Evolutionary conservation across 2,329 filamentous ascomycete species (phyloP), one percentile per base, ranked within the genome.

Genomic region (Talaromyces sp.): DNA sequence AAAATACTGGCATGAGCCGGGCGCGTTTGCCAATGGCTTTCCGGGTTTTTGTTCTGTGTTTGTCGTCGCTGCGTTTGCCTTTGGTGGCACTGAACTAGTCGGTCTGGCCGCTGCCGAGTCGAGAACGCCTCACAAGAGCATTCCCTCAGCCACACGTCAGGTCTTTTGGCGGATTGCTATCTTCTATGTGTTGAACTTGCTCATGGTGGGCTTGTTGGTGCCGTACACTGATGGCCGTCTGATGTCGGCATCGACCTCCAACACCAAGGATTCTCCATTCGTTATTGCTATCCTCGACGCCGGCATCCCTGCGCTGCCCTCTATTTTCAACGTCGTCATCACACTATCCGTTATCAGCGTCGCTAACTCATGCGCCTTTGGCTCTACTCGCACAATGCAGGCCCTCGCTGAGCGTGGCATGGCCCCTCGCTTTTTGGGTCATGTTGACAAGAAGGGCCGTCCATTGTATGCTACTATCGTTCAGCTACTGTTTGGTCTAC

Each of bases 261-360:
- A 79, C 64, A 76, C 78, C 53, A 76, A 76, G 44, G 81, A 82
- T 6, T 87, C 84, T 0, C 89, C 88, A 0, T 89, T 90, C 68
- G 87, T 90, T 63, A 84, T 90, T 65, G 84, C 85, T 28, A 85
- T 87, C 63, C 76, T 83, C 64, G 79, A 86, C 61, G 86, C 86
- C 6, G 85, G 85, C 52, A 84, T 91, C 51, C 70, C 73, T 1
- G 83, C 82, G 2, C 80, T 90, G 14, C 85, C 87, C 28, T 82
- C 81, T 28, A 83, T 90, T 65, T 87, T 90, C 79, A 90, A 90
- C 72, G 85, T 82, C 16, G 82, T 89, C 58, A 87, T 89, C 68
- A 79, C 87, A 54, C 81, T 87, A 47, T 83, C 84, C 5, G 85
- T 87, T 36, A 75, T 87, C 56, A 83, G 79, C 44, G 84, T 87